Conservation (phyloP, 169 alveolate species). For the Fabrea salina region DNA sequence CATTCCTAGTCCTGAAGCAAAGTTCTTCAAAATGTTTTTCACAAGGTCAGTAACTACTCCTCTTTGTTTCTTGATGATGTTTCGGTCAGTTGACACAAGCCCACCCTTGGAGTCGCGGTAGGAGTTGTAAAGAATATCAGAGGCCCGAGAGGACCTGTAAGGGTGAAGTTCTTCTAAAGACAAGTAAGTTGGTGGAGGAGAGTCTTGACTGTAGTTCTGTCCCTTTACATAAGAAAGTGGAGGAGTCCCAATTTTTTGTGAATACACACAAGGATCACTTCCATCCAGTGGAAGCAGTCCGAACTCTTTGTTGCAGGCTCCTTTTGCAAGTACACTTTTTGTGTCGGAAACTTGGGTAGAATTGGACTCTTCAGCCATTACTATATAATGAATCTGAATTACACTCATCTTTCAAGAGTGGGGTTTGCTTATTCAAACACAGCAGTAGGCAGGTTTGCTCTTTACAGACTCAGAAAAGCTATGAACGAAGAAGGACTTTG, state of each 20-base stretch:
- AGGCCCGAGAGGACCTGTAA: neutral
- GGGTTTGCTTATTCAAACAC: neutral
- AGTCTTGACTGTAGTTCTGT: neutral
- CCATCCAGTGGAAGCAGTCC: neutral
- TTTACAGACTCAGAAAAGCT: constrained; percentile 5
- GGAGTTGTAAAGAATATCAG: neutral
- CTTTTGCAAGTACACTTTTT: no score
- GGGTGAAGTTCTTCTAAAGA: neutral
- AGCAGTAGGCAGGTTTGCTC: constrained; percentile 6
- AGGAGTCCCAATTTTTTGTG: neutral
- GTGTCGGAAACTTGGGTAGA: no score
- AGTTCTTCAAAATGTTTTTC: constrained; percentile 55
- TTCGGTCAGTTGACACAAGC: neutral
- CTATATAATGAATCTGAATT: neutral
- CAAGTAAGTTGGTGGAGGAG: constrained; percentile 7
- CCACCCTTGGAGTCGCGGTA: constrained; percentile 10
- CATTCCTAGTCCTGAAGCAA: constrained; percentile 67
- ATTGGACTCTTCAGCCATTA: neutral
- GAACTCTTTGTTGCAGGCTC: neutral
- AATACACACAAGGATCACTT: neutral
- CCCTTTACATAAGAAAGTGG: neutral
- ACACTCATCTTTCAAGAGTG: neutral
- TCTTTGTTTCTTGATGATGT: constrained; percentile 38
- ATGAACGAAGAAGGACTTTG: neutral
- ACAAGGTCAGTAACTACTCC: constrained; percentile 62